Evolutionary conservation across 345 rosid species (phyloP).

Genomic region (Rubroshorea leprosula): DNA sequence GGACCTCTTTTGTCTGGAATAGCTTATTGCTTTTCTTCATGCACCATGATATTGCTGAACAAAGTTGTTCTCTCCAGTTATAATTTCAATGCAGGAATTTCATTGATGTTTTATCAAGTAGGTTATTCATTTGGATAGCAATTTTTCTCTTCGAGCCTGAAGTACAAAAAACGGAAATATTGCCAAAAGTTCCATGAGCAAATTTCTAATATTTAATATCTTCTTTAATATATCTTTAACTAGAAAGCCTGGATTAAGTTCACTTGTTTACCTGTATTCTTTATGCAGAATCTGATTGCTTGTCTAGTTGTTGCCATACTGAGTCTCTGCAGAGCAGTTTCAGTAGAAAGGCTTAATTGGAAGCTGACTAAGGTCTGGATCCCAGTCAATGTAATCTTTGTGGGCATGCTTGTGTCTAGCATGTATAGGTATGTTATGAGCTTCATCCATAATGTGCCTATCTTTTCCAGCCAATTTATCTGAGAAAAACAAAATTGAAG

Average conservation of each 20-base stretch:
- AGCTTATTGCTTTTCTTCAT: conserved; percentile 87
- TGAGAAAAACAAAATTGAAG: neutral
- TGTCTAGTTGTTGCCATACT: conserved; percentile 55
- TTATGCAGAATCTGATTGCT: conserved; percentile 80
- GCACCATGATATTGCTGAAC: conserved; percentile 85
- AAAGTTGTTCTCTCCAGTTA: conserved; percentile 75
- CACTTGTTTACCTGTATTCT: conserved; percentile 11
- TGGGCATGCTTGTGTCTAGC: conserved; percentile 91
- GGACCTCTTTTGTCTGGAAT: conserved; percentile 80
- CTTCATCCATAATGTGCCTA: neutral
- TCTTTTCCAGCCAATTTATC: neutral
- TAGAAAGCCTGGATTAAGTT: neutral
- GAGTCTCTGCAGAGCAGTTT: conserved; percentile 46
- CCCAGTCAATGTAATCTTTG: conserved; percentile 86
- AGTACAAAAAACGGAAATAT: too few species aligned
- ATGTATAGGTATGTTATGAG: conserved; percentile 71
- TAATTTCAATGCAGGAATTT: conserved; percentile 70
- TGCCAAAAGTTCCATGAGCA: too few species aligned
- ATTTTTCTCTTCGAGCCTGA: too few species aligned
- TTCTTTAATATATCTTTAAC: too few species aligned
- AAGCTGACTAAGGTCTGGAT: conserved; percentile 75
- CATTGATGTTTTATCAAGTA: conserved; percentile 93
- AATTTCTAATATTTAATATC: too few species aligned
- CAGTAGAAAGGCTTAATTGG: conserved; percentile 80
- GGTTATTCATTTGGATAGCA: conserved; percentile 10